Percentiles rank a stretch among this genome's conserved stretches.
Conservation (phyloP, 75 land plant species). For the Azolla pinnata region DNA sequence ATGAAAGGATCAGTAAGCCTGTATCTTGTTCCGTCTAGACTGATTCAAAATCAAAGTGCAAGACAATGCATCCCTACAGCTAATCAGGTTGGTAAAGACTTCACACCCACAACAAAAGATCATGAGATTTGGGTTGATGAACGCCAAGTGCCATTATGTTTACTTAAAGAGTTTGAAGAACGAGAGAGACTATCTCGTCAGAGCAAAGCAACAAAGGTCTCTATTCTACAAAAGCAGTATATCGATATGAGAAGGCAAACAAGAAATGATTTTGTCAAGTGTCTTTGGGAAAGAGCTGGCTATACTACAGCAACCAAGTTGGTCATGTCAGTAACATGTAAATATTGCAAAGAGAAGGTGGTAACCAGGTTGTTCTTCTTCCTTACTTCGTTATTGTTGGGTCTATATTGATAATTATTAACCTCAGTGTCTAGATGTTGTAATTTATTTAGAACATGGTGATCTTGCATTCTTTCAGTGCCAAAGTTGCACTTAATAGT, state of each 20-base stretch:
- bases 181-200: constrained; percentile 29
- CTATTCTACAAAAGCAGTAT: constrained; percentile 2
- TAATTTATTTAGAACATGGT: neutral
- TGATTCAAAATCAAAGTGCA: constrained; percentile 33
- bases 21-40: constrained; percentile 65
- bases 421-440: no score
- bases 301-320: constrained; percentile 15
- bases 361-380: constrained; percentile 24
- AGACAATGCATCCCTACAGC: constrained; percentile 33
- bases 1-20: constrained; percentile 32
- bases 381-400: no score
- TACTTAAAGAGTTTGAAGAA: constrained; percentile 55
- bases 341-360: constrained; percentile 40
- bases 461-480: constrained; percentile 36
- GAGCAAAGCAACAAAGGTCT: constrained; percentile 18
- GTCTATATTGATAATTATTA: no score
- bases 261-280: constrained; percentile 15
- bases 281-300: constrained; percentile 34
- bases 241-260: constrained; percentile 8
- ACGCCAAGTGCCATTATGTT: constrained; percentile 45
- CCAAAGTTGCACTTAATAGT: constrained; percentile 29
- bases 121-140: constrained; percentile 62
- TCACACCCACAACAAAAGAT: constrained; percentile 17
- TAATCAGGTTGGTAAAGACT: constrained; percentile 24
- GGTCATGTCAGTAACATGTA: constrained; percentile 19